Percentiles rank a stretch among this genome's conserved stretches.
Evolutionary conservation across 352 stramenopile species (phyloP).

Genomic region (Thraustotheca clavata): DNA sequence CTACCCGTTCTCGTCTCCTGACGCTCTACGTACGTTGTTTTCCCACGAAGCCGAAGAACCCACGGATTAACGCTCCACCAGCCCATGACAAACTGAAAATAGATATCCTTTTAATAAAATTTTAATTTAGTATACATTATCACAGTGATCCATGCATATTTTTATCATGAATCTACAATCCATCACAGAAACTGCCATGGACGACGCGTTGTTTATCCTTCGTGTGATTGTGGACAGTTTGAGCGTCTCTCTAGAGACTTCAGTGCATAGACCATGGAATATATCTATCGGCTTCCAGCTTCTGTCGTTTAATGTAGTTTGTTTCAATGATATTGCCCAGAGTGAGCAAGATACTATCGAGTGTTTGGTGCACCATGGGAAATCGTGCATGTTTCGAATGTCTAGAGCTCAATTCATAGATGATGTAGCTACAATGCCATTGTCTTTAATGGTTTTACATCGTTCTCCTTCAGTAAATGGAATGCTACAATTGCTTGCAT

Average conservation of each 20-base stretch:
- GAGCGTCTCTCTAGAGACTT: background rate
- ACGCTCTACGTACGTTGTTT: constrained; percentile 19
- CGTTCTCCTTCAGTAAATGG: background rate
- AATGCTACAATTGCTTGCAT: constrained; percentile 8
- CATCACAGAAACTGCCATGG: background rate
- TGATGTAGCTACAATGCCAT: background rate
- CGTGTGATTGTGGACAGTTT: constrained; percentile 15
- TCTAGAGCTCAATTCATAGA: background rate
- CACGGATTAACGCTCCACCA: constrained; percentile 13
- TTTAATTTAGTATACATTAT: constrained; percentile 4
- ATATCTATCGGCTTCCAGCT: constrained; percentile 12
- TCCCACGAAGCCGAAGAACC: constrained; percentile 5
- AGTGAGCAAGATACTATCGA: background rate
- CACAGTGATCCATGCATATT: background rate
- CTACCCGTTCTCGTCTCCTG: constrained; percentile 15
- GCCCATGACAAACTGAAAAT: constrained; percentile 10
- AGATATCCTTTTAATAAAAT: background rate
- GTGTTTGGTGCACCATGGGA: constrained; percentile 1
- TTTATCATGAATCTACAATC: background rate
- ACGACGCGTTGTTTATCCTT: constrained; percentile 14
- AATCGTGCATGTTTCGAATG: constrained; percentile 23
- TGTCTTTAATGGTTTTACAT: constrained; percentile 17
- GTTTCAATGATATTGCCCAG: constrained; percentile 1
- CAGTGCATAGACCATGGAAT: background rate
- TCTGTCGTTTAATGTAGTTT: constrained; percentile 15